Conservation (phyloP, 2,329 filamentous ascomycete genomes). For the Nemania sp. region DNA sequence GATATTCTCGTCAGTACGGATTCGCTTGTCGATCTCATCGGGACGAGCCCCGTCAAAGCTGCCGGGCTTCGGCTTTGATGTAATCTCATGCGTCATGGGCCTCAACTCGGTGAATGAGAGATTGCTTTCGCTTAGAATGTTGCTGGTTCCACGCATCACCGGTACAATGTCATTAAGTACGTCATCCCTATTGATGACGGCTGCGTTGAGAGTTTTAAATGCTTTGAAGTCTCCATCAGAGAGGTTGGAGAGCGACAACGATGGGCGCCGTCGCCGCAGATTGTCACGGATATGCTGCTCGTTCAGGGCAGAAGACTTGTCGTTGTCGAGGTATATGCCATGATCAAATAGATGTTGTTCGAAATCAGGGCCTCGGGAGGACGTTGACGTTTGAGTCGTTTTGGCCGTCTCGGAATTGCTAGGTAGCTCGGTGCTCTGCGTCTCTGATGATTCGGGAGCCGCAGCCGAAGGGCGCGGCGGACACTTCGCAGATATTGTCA, state of each 20-base stretch:
- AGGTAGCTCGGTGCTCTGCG: background rate
- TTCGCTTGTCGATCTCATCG: background rate
- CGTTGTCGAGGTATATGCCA: background rate
- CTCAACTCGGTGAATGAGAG: background rate
- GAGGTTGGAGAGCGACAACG: background rate
- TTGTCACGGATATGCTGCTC: background rate
- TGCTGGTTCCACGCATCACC: background rate
- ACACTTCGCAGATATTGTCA: background rate
- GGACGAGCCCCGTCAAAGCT: background rate
- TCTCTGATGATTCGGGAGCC: background rate
- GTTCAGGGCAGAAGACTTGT: background rate
- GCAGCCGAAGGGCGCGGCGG: background rate
- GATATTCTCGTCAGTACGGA: background rate
- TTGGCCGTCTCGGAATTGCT: background rate
- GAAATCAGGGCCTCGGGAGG: background rate
- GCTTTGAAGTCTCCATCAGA: background rate
- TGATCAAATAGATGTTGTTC: conserved; percentile 1
- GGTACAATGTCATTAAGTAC: background rate
- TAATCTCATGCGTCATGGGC: background rate
- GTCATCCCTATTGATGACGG: background rate
- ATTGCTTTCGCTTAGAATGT: background rate
- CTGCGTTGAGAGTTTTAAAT: background rate
- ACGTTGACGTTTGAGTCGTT: background rate
- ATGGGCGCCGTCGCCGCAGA: background rate
- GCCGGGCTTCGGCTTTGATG: background rate